These are phyloP conservation scores for Ligustrum vulgare DNA, from an alignment of 257 asterid genomes.

Conservation along the genomic window DNA sequence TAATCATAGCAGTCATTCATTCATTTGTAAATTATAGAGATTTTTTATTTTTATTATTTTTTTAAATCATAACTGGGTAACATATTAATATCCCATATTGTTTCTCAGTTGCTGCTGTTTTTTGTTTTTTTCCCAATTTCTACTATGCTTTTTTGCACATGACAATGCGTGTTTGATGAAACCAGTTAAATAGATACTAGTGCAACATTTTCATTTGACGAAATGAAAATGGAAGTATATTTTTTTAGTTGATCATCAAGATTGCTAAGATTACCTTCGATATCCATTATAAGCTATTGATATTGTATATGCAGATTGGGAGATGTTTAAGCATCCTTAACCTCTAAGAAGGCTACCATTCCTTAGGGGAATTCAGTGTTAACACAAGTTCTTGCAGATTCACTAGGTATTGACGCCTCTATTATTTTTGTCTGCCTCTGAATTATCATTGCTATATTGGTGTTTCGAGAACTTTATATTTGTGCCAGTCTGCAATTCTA, in stretches of 20 bases:
- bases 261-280: constrained; percentile 2
- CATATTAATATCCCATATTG: background rate
- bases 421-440: background rate
- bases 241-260: constrained; percentile 3
- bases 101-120: constrained; percentile 9
- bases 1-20: constrained; percentile 15
- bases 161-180: constrained; percentile 13
- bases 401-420: constrained; percentile 51
- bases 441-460: background rate
- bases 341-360: constrained; percentile 70
- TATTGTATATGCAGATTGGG: constrained; percentile 74
- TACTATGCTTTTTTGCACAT: constrained; percentile 13
- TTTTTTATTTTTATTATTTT: constrained; percentile 12
- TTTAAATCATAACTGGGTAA: background rate
- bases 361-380: constrained; percentile 84
- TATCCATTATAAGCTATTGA: constrained; percentile 21
- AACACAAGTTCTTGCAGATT: constrained; percentile 83
- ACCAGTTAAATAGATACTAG: constrained; percentile 3
- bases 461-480: constrained; percentile 1
- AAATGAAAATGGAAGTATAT: background rate
- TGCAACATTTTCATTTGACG: background rate
- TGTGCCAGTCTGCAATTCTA: background rate
- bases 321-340: constrained; percentile 88
- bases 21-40: constrained; percentile 3
- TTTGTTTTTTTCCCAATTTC: background rate